Conservation (phyloP, 2,329 filamentous ascomycete genomes). For the Exophiala sp. region DNA sequence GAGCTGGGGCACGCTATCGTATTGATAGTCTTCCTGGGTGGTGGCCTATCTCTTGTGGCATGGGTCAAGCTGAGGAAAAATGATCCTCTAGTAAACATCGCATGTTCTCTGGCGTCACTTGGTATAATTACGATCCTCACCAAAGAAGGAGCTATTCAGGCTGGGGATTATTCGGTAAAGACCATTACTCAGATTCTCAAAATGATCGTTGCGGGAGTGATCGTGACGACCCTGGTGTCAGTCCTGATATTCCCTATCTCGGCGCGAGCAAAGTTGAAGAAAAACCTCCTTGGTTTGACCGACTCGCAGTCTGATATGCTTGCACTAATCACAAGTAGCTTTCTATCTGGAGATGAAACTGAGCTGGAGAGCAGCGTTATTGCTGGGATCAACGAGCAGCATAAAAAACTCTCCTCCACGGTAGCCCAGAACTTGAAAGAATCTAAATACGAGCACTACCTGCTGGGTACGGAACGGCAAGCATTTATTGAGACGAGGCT, state of each 20-base stretch:
- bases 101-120: slow-evolving; percentile 79
- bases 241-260: slow-evolving; percentile 74
- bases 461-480: slow-evolving; percentile 72
- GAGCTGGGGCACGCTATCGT: slow-evolving; percentile 74
- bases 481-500: slow-evolving; percentile 76
- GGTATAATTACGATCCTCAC: slow-evolving; percentile 87
- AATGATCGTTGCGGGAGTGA: slow-evolving; percentile 76
- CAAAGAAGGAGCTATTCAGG: slow-evolving; percentile 84
- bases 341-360: slow-evolving; percentile 76
- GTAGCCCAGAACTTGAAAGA: slow-evolving; percentile 78
- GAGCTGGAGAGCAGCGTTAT: slow-evolving; percentile 69
- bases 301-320: slow-evolving; percentile 77
- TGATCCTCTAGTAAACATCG: slow-evolving; percentile 76
- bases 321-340: slow-evolving; percentile 74
- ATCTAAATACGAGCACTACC: slow-evolving; percentile 83
- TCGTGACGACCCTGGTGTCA: slow-evolving; percentile 69
- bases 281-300: slow-evolving; percentile 70
- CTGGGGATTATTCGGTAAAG: slow-evolving; percentile 72
- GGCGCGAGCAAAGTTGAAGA: slow-evolving; percentile 68
- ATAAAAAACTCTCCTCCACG: slow-evolving; percentile 63
- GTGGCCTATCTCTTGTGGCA: slow-evolving; percentile 79
- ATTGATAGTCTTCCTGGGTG: slow-evolving; percentile 78
- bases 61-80: slow-evolving; percentile 81
- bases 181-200: slow-evolving; percentile 81
- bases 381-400: slow-evolving; percentile 57